Base-by-base conservation (phyloP, 805 yeast species). In the Kregervanrija fluxuum region DNA sequence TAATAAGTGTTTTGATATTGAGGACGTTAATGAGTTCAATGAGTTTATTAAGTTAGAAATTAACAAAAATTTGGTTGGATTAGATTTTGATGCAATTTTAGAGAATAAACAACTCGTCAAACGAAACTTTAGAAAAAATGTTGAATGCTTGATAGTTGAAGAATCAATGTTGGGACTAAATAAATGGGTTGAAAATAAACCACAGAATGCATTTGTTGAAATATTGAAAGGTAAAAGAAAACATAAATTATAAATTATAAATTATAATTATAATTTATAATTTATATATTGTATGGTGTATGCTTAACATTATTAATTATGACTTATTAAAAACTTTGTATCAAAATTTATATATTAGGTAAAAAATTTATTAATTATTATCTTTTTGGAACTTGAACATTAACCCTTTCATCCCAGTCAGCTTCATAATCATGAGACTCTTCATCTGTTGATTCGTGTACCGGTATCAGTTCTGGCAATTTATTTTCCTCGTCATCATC, bases 111-210 rank as follows among this genome's bases (percentile, higher is more conserved):
- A 54, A 41, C 58, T 74, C 49, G 55, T 76, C 45, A 70, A 65
- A 44, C 38, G 43, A 16, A 51, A 64, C 30, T 61, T 61, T 44
- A 57, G 59, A 35, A 40, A 54, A 10, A 59, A 59, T 32, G 62
- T 77, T 36, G 65, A 75, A 52, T 59, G 73, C 35, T 76, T 81
- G 33, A 80, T 78, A 51, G 68, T 85, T 6, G 70, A 71, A 48
- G 96, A 88, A 64, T 79, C 79, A 16, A 70, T 79, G 56, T 68
- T 71, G 43, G 95, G 95, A 1, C 70, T 85, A 47, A 69, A 71
- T 43, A 76, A 76, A 55, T 88, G 93, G 85, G 66, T 82, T 35
- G 67, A 72, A 42, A 90, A 91, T 35, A 70, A 74, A 46, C 95
- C 96, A 0, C 93, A 85, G 61, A 47, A 62, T 45, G 75, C 88